These are phyloP conservation scores for Ceratocystis colombiana DNA, from an alignment of 2,329 filamentous ascomycete species.

Conservation along the genomic window DNA sequence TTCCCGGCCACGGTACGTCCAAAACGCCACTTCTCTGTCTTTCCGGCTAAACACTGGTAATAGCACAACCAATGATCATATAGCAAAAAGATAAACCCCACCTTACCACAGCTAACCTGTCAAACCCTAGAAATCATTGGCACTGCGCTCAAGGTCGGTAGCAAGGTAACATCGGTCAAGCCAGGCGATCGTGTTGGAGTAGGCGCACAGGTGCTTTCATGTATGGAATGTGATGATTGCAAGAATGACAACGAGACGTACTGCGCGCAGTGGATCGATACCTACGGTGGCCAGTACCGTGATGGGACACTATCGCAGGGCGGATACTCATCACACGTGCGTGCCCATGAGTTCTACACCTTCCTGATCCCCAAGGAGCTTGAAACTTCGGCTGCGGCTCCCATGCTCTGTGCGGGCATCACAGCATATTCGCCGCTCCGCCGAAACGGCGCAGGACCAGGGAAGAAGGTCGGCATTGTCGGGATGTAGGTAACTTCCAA, in stretches of 20 bases:
- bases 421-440: slow-evolving; percentile 68
- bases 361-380: slow-evolving; percentile 65
- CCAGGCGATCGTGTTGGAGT: slow-evolving; percentile 56
- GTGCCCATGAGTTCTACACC: slow-evolving; percentile 66
- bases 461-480: slow-evolving; percentile 63
- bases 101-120: background rate
- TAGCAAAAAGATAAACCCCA: background rate
- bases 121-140: slow-evolving; percentile 49
- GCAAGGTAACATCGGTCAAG: slow-evolving; percentile 50
- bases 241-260: slow-evolving; percentile 59
- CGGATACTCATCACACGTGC: slow-evolving; percentile 54
- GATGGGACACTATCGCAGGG: slow-evolving; percentile 54
- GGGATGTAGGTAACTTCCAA: slow-evolving; percentile 38
- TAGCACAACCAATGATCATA: background rate
- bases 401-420: slow-evolving; percentile 73
- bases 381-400: slow-evolving; percentile 50
- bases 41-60: background rate
- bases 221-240: slow-evolving; percentile 55
- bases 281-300: slow-evolving; percentile 49
- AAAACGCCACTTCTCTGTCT: background rate
- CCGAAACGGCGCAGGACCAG: slow-evolving; percentile 59
- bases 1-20: slow-evolving; percentile 45
- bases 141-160: slow-evolving; percentile 51
- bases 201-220: slow-evolving; percentile 57
- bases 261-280: slow-evolving; percentile 50